Evolutionary conservation across 2,329 filamentous ascomycete genomes (phyloP).

Genomic region (Fonsecaea pugnacius): DNA sequence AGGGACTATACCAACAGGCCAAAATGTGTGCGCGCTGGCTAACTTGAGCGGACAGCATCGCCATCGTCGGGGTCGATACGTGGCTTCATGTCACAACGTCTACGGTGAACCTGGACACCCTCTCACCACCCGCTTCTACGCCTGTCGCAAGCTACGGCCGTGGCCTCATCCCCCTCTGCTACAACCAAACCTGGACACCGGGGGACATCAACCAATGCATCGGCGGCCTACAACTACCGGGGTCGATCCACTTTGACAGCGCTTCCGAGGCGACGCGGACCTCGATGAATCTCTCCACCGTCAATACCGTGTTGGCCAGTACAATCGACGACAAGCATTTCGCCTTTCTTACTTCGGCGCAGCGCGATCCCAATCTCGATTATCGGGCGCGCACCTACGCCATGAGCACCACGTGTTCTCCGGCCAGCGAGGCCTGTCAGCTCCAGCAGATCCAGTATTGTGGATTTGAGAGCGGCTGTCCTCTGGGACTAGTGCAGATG

Average conservation of each 20-base stretch:
- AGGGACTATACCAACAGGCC: not conserved
- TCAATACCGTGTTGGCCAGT: conserved; percentile 2
- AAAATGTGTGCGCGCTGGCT: not conserved
- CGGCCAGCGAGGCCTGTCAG: conserved; percentile 32
- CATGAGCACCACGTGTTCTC: conserved; percentile 30
- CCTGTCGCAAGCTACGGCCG: conserved; percentile 3
- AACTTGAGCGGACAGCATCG: conserved; percentile 17
- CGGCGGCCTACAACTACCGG: conserved; percentile 4
- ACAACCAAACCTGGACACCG: conserved; percentile 5
- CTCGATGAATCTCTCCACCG: conserved; percentile 9
- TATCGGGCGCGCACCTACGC: conserved; percentile 35
- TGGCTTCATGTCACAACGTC: conserved; percentile 38
- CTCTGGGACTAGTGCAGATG: not conserved
- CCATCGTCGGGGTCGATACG: conserved; percentile 36
- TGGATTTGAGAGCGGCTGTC: not conserved
- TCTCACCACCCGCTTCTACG: conserved; percentile 2
- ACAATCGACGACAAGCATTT: conserved; percentile 19
- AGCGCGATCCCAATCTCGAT: conserved; percentile 25
- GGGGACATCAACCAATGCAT: conserved; percentile 11
- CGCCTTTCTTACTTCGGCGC: conserved; percentile 21
- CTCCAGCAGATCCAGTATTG: conserved; percentile 18
- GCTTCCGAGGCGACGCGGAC: conserved; percentile 12
- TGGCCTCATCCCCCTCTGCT: conserved; percentile 3
- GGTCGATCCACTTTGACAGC: conserved; percentile 2
- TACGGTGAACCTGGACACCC: conserved; percentile 25